Base-by-base conservation (phyloP, 2,329 filamentous ascomycete species). In the Penicillium sclerotigenum region DNA sequence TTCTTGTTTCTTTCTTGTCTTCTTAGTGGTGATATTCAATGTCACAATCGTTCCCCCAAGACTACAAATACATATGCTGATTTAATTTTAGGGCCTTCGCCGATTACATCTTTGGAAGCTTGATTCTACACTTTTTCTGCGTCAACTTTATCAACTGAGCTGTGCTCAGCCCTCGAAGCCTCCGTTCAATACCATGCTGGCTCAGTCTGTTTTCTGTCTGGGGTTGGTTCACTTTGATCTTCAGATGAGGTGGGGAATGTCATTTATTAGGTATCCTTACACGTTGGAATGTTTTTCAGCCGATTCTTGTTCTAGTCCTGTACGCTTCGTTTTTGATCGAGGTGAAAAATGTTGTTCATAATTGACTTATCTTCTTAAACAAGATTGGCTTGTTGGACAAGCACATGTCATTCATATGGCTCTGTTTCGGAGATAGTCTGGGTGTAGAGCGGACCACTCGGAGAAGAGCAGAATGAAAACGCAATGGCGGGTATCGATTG, bases 41-140 rank as follows among this genome's bases (percentile, higher is more conserved):
- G 7, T 20, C 24, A 29, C 2, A 16, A 49, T 49, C 47, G 11
- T 8, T 29, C 48, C 38, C 4, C 14, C 16, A 22, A 16, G 10
- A 13, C 11, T 3, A 45, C 4, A 36, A 36, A n/a, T 14, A 13
- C 13, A 31, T 3, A 22, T 56, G 31, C 47, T 41, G 11, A 47
- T 43, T 10, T 58, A 50, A 50, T 55, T 56, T 65, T 41, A 95
- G 91, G 74, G 93, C 94, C 37, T 99, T 99, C 75, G 92, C 94
- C 71, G 94, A 99, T 78, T 99, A 89, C 72, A 83, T 99, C 58
- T 90, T 97, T 67, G 94, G 93, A 73, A 97, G 92, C 75, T 75
- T 99, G 74, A 90, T 97, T 73, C 79, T 97, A 74, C 94, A 99
- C 80, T 96, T 97, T 80, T 99, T 99, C 82, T 97, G 92, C 78